Conservation (phyloP, 1,284 basidiomycete species). For the Cutaneotrichosporon curvatum region DNA sequence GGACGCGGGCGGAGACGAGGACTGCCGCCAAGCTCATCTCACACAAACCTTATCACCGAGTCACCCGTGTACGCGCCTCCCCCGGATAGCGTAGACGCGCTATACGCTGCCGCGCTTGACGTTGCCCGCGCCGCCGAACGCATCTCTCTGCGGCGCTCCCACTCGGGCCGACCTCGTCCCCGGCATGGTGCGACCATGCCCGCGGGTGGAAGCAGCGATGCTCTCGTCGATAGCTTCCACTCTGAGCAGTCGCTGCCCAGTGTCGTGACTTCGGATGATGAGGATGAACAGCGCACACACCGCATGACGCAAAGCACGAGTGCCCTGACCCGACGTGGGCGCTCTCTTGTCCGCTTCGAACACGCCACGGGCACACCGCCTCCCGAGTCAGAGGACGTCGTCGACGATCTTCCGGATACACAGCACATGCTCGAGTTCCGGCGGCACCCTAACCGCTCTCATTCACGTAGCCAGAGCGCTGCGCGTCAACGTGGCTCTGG, state of each 20-base stretch:
- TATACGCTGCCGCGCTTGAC: conserved; percentile 43
- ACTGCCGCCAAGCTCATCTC: neutral
- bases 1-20: conserved; percentile 4
- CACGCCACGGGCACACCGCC: neutral
- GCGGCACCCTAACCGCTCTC: neutral
- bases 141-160: conserved; percentile 21
- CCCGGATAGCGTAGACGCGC: conserved; percentile 28
- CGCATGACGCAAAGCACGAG: conserved; percentile 18
- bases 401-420: conserved; percentile 8
- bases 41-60: conserved; percentile 1
- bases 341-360: conserved; percentile 4
- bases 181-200: conserved; percentile 7
- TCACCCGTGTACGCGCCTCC: conserved; percentile 11
- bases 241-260: conserved; percentile 21
- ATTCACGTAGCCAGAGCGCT: conserved; percentile 10
- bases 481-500: conserved; percentile 7
- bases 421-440: conserved; percentile 14
- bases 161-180: conserved; percentile 8
- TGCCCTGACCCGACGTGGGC: conserved; percentile 11
- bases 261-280: conserved; percentile 1
- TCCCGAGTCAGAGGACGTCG: conserved; percentile 5
- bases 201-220: neutral
- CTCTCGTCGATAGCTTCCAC: conserved; percentile 23
- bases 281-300: conserved; percentile 6
- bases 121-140: conserved; percentile 45